phyloP scores from a whole-genome alignment of 495 filamentous ascomycete species.

The Hyaloscypha finlandica region DNA sequence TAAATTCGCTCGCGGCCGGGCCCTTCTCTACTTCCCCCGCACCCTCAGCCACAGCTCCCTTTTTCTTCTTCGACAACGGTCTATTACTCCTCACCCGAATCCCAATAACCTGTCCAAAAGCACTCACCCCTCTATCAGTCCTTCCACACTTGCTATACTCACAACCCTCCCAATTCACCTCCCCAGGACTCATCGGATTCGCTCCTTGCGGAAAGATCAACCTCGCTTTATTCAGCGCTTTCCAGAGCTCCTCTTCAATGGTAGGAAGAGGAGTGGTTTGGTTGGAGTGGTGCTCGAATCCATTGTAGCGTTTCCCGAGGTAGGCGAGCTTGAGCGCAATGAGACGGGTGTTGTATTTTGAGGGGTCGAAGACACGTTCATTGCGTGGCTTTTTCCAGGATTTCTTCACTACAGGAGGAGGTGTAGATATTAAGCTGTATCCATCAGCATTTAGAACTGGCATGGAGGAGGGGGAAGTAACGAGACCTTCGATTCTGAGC shows the following conservation, averaged over 20 bases:
- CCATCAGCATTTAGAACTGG: slow-evolving; percentile 1
- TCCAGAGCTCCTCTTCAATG: slow-evolving; percentile 90
- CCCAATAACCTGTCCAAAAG: slow-evolving; percentile 93
- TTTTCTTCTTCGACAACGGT: slow-evolving; percentile 45
- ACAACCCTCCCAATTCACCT: slow-evolving; percentile 71
- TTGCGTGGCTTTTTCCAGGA: slow-evolving; percentile 39
- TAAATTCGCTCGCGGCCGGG: slow-evolving; percentile 28
- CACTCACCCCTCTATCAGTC: slow-evolving; percentile 91
- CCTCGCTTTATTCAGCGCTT: slow-evolving; percentile 75
- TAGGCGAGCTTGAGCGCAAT: slow-evolving; percentile 95
- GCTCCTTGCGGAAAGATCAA: slow-evolving; percentile 72
- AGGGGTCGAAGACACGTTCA: slow-evolving; percentile 66
- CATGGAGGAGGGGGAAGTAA: background rate
- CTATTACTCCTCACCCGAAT: slow-evolving; percentile 77
- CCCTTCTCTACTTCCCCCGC: slow-evolving; percentile 24
- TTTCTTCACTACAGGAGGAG: slow-evolving; percentile 22
- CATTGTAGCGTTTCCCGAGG: slow-evolving; percentile 86
- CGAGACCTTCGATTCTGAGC: slow-evolving; percentile 43
- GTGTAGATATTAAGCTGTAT: slow-evolving; percentile 16
- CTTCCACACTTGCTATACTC: slow-evolving; percentile 94
- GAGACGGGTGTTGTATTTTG: slow-evolving; percentile 77
- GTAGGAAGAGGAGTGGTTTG: slow-evolving; percentile 70
- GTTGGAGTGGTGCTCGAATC: slow-evolving; percentile 77
- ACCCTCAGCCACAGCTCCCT: background rate
- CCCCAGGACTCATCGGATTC: slow-evolving; percentile 32